phyloP scores from a whole-genome alignment of 768 basidiomycete genomes.

The Tubosaeta sp. region DNA sequence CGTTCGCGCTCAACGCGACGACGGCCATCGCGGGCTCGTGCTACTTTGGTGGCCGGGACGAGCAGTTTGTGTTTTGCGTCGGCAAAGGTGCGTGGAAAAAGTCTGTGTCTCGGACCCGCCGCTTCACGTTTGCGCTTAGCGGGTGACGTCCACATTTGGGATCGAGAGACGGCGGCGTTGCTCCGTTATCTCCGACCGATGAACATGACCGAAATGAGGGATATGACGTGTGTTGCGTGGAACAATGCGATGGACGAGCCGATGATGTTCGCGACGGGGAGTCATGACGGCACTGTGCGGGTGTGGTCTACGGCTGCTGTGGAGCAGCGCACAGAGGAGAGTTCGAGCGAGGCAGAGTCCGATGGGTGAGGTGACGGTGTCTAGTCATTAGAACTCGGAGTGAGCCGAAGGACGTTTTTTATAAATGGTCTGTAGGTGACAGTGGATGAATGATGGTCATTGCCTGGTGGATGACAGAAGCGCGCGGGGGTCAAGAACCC shows the following conservation, averaged over 20 bases:
- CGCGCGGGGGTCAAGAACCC: not conserved
- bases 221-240: constrained; percentile 81
- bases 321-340: constrained; percentile 1
- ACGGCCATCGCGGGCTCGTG: constrained; percentile 77
- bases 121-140: constrained; percentile 34
- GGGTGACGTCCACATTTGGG: constrained; percentile 84
- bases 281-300: constrained; percentile 71
- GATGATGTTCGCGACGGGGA: constrained; percentile 63
- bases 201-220: constrained; percentile 43
- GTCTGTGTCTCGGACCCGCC: not conserved
- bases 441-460: not conserved
- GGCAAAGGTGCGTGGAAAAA: constrained; percentile 54
- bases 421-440: not conserved
- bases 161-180: constrained; percentile 69
- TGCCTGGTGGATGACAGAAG: too few relatives aligned
- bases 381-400: not conserved
- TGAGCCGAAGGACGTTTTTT: not conserved
- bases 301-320: constrained; percentile 58
- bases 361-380: constrained; percentile 4
- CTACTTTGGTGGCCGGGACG: constrained; percentile 74
- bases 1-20: constrained; percentile 56
- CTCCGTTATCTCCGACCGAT: constrained; percentile 66
- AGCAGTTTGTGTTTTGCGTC: constrained; percentile 75
- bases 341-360: constrained; percentile 20
- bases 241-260: constrained; percentile 51